These are phyloP conservation scores for Populus tremula DNA, from an alignment of 345 rosid genomes.

Conservation along the genomic window DNA sequence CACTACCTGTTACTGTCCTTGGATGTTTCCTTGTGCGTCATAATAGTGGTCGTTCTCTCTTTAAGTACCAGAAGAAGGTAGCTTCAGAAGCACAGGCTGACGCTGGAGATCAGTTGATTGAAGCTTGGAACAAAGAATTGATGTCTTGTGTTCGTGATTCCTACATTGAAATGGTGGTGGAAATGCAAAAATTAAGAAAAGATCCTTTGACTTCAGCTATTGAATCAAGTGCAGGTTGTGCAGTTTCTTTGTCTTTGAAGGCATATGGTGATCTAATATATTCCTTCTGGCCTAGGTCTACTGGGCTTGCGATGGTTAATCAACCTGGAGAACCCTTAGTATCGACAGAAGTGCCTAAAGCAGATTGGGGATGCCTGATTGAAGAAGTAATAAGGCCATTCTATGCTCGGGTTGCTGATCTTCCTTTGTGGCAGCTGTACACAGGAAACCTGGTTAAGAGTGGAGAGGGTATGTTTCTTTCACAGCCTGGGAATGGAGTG, in stretches of 20 bases:
- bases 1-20: conserved; percentile 69
- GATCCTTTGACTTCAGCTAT: conserved; percentile 60
- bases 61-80: conserved; percentile 56
- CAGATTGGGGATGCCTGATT: conserved; percentile 75
- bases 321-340: conserved; percentile 29
- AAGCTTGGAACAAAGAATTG: conserved; percentile 89
- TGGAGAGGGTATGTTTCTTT: conserved; percentile 93
- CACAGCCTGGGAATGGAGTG: conserved; percentile 81
- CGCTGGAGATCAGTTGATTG: conserved; percentile 72
- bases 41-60: conserved; percentile 77
- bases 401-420: conserved; percentile 74
- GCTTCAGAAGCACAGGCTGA: conserved; percentile 44
- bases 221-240: conserved; percentile 48
- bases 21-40: conserved; percentile 89
- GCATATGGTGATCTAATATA: conserved; percentile 66
- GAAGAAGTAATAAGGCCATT: conserved; percentile 83
- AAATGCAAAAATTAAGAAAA: conserved; percentile 74
- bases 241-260: conserved; percentile 53
- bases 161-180: conserved; percentile 79
- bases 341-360: conserved; percentile 37
- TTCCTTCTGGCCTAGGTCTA: conserved; percentile 90
- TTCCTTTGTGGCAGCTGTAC: conserved; percentile 92
- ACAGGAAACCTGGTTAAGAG: conserved; percentile 87
- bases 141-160: conserved; percentile 89
- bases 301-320: conserved; percentile 27